phyloP scores from a whole-genome alignment of 169 alveolate species.

The Cryptosporidium meleagridis region DNA sequence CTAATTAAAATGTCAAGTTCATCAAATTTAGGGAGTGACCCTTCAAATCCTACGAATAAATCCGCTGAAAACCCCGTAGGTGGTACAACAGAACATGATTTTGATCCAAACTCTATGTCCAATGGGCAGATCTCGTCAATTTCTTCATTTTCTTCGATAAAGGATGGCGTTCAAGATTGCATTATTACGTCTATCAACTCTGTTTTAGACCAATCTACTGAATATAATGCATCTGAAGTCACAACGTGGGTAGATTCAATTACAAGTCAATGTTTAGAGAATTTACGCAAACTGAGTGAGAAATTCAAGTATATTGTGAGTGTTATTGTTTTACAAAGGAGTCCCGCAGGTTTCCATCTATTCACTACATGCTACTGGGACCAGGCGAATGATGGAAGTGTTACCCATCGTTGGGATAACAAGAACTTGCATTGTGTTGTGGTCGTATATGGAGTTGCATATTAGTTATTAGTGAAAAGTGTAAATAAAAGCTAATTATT shows the following conservation, averaged over 20 bases:
- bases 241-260: slow-evolving; percentile 79
- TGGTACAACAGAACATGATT: slow-evolving; percentile 55
- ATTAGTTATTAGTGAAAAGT: neutral
- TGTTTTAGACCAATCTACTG: slow-evolving; percentile 66
- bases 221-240: slow-evolving; percentile 70
- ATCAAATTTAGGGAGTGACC: slow-evolving; percentile 13
- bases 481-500: neutral
- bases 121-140: slow-evolving; percentile 29
- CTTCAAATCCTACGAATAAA: slow-evolving; percentile 17
- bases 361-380: slow-evolving; percentile 89
- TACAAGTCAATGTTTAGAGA: slow-evolving; percentile 74
- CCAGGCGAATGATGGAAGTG: slow-evolving; percentile 85
- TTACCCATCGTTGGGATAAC: slow-evolving; percentile 85
- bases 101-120: slow-evolving; percentile 13
- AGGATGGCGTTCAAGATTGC: slow-evolving; percentile 70
- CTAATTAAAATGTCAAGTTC: slow-evolving; percentile 50
- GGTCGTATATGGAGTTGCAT: slow-evolving; percentile 80
- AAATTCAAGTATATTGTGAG: slow-evolving; percentile 84
- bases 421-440: slow-evolving; percentile 82
- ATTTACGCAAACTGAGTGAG: slow-evolving; percentile 74
- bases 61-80: slow-evolving; percentile 16
- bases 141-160: slow-evolving; percentile 64
- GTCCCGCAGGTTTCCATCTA: slow-evolving; percentile 85
- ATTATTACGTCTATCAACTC: slow-evolving; percentile 69
- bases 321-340: slow-evolving; percentile 83